phyloP scores from a whole-genome alignment of 345 rosid species.

The Aegle marmelos region DNA sequence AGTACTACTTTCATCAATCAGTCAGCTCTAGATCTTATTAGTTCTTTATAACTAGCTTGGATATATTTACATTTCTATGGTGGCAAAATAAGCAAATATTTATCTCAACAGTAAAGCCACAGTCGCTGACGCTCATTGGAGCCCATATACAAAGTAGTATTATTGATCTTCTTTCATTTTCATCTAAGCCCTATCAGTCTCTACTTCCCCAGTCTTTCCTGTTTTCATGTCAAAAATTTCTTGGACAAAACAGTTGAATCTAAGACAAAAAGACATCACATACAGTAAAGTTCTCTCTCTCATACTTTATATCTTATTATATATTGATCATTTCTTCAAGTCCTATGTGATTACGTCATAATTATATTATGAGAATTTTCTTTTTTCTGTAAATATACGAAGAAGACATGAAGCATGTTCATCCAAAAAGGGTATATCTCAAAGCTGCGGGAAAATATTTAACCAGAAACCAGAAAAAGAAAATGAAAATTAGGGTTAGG shows the following conservation, averaged over 20 bases:
- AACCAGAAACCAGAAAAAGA: background rate
- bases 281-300: conserved; percentile 8
- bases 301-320: conserved; percentile 3
- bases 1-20: background rate
- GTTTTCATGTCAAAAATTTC: conserved; percentile 16
- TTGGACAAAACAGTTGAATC: conserved; percentile 19
- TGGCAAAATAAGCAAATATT: background rate
- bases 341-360: background rate
- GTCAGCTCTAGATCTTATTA: background rate
- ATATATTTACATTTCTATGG: conserved; percentile 10
- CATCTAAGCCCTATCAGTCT: conserved; percentile 20
- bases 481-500: conserved; percentile 29
- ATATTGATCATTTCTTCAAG: background rate
- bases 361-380: background rate
- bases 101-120: conserved; percentile 15
- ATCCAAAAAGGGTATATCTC: background rate
- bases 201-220: conserved; percentile 13
- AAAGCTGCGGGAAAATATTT: background rate
- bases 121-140: conserved; percentile 23
- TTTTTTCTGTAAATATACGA: background rate
- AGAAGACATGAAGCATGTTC: background rate
- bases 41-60: background rate
- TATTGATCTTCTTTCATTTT: conserved; percentile 17
- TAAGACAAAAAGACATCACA: conserved; percentile 20
- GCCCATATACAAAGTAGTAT: conserved; percentile 19